These are phyloP conservation scores for Persicaria tinctoria DNA, from an alignment of 148 eudicot genomes.

Conservation along the genomic window DNA sequence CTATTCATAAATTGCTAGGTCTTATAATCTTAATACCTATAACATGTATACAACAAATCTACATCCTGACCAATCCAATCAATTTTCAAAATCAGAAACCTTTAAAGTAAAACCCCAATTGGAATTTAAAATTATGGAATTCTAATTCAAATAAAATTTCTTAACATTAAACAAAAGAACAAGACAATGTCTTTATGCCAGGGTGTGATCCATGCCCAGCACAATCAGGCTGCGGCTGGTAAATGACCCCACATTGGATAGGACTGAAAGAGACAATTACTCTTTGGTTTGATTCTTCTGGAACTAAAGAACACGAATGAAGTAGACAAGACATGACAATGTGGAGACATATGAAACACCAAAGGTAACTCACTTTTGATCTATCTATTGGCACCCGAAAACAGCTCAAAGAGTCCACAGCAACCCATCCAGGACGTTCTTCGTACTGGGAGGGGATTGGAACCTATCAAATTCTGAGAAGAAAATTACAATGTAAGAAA, in stretches of 20 bases:
- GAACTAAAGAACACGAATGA: neutral
- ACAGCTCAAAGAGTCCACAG: slow-evolving; percentile 75
- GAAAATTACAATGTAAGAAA: slow-evolving; percentile 6
- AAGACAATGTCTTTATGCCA: neutral
- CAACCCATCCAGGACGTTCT: slow-evolving; percentile 61
- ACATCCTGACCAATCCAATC: neutral
- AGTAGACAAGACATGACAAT: neutral
- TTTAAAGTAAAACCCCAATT: neutral
- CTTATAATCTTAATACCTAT: neutral
- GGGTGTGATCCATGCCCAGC: neutral
- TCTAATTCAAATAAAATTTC: neutral
- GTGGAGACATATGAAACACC: neutral
- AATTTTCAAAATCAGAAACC: neutral
- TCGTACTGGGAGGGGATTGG: slow-evolving; percentile 37
- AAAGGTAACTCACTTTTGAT: slow-evolving; percentile 25
- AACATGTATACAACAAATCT: neutral
- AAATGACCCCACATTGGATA: neutral
- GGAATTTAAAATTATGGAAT: neutral
- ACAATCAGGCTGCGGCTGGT: neutral
- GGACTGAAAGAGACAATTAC: neutral
- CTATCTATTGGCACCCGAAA: slow-evolving; percentile 49
- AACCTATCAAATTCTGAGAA: slow-evolving; percentile 46
- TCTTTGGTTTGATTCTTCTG: neutral
- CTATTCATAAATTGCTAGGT: neutral
- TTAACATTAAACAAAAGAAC: neutral